Evolutionary conservation across 768 basidiomycete genomes (phyloP).

Genomic region (Hortiboletus campestris): DNA sequence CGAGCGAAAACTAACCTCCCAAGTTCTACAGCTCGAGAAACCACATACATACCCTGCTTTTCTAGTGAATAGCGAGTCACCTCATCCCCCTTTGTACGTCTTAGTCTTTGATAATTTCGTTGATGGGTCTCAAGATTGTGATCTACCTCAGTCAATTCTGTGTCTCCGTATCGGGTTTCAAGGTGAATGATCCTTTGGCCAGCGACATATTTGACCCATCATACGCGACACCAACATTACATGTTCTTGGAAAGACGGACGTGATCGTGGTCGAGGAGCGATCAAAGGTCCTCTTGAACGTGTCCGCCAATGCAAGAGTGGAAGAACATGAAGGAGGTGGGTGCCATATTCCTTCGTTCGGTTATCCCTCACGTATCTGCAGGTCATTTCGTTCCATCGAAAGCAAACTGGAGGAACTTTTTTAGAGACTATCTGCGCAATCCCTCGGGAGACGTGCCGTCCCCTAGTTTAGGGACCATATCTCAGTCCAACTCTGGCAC

Average conservation of each 20-base stretch:
- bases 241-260: conserved; percentile 75
- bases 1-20: neutral
- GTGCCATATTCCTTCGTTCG: conserved; percentile 22
- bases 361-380: conserved; percentile 1
- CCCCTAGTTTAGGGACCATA: conserved; percentile 36
- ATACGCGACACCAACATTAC: conserved; percentile 71
- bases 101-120: neutral
- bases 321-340: conserved; percentile 80
- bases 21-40: conserved; percentile 47
- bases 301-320: conserved; percentile 57
- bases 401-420: conserved; percentile 73
- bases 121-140: neutral
- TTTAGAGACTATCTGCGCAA: conserved; percentile 62
- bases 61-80: conserved; percentile 58
- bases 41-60: conserved; percentile 56
- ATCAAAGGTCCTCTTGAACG: conserved; percentile 51
- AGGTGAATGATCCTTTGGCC: conserved; percentile 44
- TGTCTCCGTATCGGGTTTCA: conserved; percentile 73
- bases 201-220: conserved; percentile 48
- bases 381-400: conserved; percentile 87
- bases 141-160: conserved; percentile 59
- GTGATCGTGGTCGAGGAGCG: conserved; percentile 72
- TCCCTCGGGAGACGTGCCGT: conserved; percentile 45
- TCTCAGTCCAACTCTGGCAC: conserved; percentile 47
- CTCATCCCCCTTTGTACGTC: conserved; percentile 74